phyloP scores from a whole-genome alignment of 768 basidiomycete species.

The Gloeopeniophorella convolvens region DNA sequence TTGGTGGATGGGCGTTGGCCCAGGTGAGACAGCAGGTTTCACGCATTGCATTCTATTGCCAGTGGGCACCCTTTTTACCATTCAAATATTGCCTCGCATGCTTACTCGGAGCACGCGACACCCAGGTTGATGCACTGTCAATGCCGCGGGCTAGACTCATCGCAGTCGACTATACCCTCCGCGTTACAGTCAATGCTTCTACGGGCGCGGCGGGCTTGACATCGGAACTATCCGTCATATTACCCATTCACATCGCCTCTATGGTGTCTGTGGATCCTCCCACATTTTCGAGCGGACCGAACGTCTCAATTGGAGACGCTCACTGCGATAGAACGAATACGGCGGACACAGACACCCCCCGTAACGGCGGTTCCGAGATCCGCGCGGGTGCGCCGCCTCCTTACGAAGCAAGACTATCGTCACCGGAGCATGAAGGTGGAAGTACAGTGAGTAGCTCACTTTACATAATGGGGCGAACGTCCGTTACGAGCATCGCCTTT shows the following conservation, averaged over 20 bases:
- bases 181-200: conserved; percentile 55
- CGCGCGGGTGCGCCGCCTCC: conserved; percentile 4
- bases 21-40: conserved; percentile 57
- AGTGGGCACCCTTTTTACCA: conserved; percentile 39
- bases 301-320: neutral
- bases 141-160: conserved; percentile 62
- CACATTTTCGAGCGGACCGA: conserved; percentile 31
- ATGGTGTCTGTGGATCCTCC: conserved; percentile 84
- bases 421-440: conserved; percentile 1
- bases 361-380: neutral
- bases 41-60: conserved; percentile 67
- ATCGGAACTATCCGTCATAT: conserved; percentile 58
- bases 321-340: neutral
- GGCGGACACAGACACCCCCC: neutral
- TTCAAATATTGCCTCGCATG: neutral
- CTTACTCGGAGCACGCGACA: neutral
- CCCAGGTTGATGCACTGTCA: conserved; percentile 62
- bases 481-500: too few species aligned
- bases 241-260: conserved; percentile 75
- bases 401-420: conserved; percentile 10
- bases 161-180: conserved; percentile 70
- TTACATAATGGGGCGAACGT: too few species aligned
- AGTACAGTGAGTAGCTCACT: conserved; percentile 6
- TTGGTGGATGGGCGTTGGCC: conserved; percentile 81
- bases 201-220: conserved; percentile 33